Base-by-base conservation (phyloP, 2,329 filamentous ascomycete species). In the Penicillium digitatum region DNA sequence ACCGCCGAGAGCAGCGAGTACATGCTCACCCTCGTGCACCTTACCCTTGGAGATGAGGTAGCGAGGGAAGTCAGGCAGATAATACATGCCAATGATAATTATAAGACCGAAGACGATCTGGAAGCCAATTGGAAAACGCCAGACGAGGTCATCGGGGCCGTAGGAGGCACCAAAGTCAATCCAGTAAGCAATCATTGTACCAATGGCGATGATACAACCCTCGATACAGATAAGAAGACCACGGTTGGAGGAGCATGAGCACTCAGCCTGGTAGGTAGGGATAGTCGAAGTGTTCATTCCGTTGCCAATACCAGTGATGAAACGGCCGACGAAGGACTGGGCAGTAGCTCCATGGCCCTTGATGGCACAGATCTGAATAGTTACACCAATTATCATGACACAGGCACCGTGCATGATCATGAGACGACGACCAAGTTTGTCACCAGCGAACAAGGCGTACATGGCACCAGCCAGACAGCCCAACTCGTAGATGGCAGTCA, bases 201-300 rank as follows among this genome's bases (percentile, higher is more conserved):
- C 79, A 48, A 81, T 77, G 9, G 78, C 78, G 42, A 81, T 78
- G 31, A 75, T 71, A 65, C 79, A 80, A 62, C 77, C 80, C 65
- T 78, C 82, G 45, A 85, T 82, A 67, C 82, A 84, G 62, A 85
- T 85, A 51, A 85, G 70, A 32, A 84, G 77, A 60, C 83, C 83
- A 60, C 83, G 79, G 68, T 84, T 84, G 62, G 78, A 79, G 0
- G 82, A 79, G 53, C 73, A 76, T 4, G 78, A 79, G 64, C 78
- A 81, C 61, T 82, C 79, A 7, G 79, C 78, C 69, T 81, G 79
- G 61, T 81, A 82, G 6, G 78, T 80, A 3, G 79, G 80, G 31
- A 81, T 81, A 0, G 79, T 81, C 0, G 76, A 77, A 3, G 79
- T 82, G 67, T 82, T 82, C 70, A 82, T 81, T 20, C 80, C 80